Base-by-base conservation (phyloP, 768 basidiomycete genomes). In the Tylopilus felleus region DNA sequence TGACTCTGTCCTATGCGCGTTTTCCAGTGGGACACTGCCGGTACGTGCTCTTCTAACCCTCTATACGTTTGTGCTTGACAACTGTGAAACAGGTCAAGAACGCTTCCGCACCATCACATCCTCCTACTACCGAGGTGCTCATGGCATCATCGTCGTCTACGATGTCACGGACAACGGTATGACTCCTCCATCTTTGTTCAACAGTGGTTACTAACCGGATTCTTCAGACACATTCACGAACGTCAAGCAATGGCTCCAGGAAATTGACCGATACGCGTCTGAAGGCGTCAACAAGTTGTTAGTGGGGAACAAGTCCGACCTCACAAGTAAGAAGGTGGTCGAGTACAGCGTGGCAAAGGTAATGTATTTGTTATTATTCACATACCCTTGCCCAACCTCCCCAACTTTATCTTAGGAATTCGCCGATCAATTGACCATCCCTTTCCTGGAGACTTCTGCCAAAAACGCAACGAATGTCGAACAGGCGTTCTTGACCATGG, bases 401-500 rank as follows among this genome's bases (percentile, higher is more conserved):
- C 59, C 25, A 67, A 38, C 49, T n/a, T 57, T 49, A 29, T 23
- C 47, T 0, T 58, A 96, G 84, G 93, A 96, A 80, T 90, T 98
- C 65, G 93, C 97, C 25, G 93, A 98, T 69, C 94, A 98, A 70
- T 79, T 98, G 61, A 80, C 79, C 57, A 88, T 99, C 63, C 88
- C 93, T 44, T 98, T 97, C 86, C 76, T 99, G 68, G 97, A 99
- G 79, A 99, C 97, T 13, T 93, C 90, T n/a, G 97, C 97, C 33
- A 98, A 98, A 89, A 93, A 90, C 65, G 93, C 95, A 49, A 95
- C 94, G 57, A 97, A 97, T 64, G 97, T 99, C 56, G 97, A 99
- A 72, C 93, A 99, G 73, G 95, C 97, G 6, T 99, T 99, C 84
- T 86, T 98, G 79, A 95, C 94, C 28, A 92, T 99, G 83, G 95